These are phyloP conservation scores for Saururus chinensis DNA, from an alignment of 164 flowering plant species.

Conservation along the genomic window DNA sequence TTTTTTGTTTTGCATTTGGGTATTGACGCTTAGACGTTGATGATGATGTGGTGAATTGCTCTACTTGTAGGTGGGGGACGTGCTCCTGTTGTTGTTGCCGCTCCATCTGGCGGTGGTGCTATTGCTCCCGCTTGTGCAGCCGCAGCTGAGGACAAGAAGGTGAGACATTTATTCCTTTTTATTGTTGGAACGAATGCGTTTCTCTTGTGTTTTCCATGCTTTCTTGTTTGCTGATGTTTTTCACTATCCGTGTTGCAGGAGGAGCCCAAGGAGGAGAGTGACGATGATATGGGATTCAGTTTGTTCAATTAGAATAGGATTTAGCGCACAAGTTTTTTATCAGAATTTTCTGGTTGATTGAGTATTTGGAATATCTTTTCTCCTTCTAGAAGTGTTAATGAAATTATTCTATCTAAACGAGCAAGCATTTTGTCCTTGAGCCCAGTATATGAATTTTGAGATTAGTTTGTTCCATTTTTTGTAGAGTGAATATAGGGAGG, in stretches of 20 bases:
- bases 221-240: neutral
- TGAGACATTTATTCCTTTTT: neutral
- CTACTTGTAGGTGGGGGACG: conserved; percentile 8
- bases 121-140: conserved; percentile 6
- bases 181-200: neutral
- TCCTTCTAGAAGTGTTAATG: no score
- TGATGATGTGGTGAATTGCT: neutral
- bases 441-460: no score
- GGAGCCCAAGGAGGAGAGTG: conserved; percentile 35
- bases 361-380: no score
- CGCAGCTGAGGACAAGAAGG: conserved; percentile 15
- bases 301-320: conserved; percentile 26
- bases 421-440: no score
- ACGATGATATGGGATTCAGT: conserved; percentile 38
- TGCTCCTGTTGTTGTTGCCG: conserved; percentile 4
- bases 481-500: no score
- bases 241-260: conserved; percentile 19
- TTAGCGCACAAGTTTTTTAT: no score
- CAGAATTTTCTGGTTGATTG: no score
- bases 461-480: no score
- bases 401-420: no score
- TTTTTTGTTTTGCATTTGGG: neutral
- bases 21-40: no score
- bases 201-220: no score
- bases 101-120: conserved; percentile 3